A percentile compares a stretch with the other conserved stretches of the same genome.
Conservation (phyloP, 805 yeast species). For the Dipodascus geniculatus region DNA sequence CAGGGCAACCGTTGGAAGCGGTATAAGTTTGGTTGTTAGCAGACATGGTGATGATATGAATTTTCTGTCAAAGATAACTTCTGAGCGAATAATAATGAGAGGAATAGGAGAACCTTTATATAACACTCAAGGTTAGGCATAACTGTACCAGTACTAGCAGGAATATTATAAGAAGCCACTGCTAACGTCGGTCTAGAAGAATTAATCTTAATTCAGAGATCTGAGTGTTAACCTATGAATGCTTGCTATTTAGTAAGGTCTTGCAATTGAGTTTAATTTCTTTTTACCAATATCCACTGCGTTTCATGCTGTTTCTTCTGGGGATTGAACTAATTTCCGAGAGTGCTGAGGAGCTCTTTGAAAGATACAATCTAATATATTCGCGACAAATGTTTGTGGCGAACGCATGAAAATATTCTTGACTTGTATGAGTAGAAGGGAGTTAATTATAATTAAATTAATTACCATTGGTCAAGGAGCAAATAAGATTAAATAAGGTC, state of each 20-base stretch:
- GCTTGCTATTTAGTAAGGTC: not conserved
- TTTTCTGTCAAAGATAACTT: slow-evolving; percentile 16
- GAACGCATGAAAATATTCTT: not conserved
- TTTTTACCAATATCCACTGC: too few relatives aligned
- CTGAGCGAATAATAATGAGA: not conserved
- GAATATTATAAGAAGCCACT: not conserved
- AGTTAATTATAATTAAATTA: too few relatives aligned
- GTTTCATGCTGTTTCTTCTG: not conserved
- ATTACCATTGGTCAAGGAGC: not conserved
- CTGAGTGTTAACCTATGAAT: not conserved
- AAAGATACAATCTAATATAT: too few relatives aligned
- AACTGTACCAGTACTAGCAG: not conserved
- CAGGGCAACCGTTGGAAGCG: slow-evolving; percentile 44
- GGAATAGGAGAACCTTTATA: not conserved
- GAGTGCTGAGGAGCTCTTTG: too few relatives aligned
- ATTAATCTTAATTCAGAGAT: not conserved
- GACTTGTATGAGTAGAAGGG: too few relatives aligned
- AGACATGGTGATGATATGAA: slow-evolving; percentile 11
- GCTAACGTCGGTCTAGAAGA: not conserved
- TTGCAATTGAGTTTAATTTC: not conserved
- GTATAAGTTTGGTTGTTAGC: slow-evolving; percentile 26
- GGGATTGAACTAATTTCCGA: too few relatives aligned
- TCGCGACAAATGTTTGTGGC: too few relatives aligned
- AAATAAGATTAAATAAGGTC: slow-evolving; percentile 1
- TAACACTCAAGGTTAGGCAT: not conserved